Evolutionary conservation across 495 filamentous ascomycete genomes (phyloP).

Genomic region (Talaromyces trachyspermus): DNA sequence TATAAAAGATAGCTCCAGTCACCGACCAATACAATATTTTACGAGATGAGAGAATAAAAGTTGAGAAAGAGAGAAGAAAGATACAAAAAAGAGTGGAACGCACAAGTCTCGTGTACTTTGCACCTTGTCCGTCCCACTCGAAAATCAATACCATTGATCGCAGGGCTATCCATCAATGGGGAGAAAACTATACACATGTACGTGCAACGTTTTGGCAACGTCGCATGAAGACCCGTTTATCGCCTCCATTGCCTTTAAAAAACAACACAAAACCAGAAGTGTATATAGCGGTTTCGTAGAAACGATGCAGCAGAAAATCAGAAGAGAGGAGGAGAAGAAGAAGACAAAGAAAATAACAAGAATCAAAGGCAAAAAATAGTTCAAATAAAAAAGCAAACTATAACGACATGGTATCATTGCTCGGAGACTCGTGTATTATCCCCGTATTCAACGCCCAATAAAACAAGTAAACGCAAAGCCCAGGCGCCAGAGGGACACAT

Average conservation of each 20-base stretch:
- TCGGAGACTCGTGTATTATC: constrained; percentile 44
- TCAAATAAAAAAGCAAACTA: constrained; percentile 18
- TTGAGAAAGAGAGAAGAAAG: too few species aligned
- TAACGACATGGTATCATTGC: constrained; percentile 39
- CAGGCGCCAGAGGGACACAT: background rate
- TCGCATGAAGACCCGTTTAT: constrained; percentile 18
- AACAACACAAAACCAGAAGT: constrained; percentile 1
- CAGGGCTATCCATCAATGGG: too few species aligned
- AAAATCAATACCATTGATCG: too few species aligned
- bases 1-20: too few species aligned
- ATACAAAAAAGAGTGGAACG: too few species aligned
- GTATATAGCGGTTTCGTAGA: constrained; percentile 1
- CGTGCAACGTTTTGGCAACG: constrained; percentile 6
- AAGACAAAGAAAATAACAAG: constrained; percentile 7
- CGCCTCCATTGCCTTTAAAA: constrained; percentile 12
- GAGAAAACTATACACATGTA: constrained; percentile 12
- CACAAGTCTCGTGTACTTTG: too few species aligned
- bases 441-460: constrained; percentile 35
- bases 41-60: too few species aligned
- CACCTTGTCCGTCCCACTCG: too few species aligned
- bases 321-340: constrained; percentile 7
- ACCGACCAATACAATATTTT: too few species aligned
- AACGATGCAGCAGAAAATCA: constrained; percentile 21
- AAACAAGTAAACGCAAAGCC: constrained; percentile 12
- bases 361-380: constrained; percentile 12